A percentile compares a stretch with the other conserved stretches of the same genome.
phyloP scores from a whole-genome alignment of 768 basidiomycete genomes.

The Naganishia vaughanmartiniae region DNA sequence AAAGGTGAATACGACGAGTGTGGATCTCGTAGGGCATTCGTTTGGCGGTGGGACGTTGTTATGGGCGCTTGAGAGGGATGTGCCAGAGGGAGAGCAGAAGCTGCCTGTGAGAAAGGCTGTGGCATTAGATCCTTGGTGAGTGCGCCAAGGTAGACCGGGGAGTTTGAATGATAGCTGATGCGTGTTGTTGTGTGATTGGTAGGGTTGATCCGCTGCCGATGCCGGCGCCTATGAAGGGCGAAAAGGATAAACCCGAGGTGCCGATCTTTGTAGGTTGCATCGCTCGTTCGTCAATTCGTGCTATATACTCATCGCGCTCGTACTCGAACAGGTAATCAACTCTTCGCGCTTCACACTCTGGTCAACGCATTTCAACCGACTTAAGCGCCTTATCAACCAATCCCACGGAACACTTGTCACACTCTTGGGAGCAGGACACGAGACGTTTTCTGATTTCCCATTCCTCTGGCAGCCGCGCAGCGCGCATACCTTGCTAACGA shows the following conservation, averaged over 20 bases:
- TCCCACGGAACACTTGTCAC: slow-evolving; percentile 40
- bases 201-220: slow-evolving; percentile 29
- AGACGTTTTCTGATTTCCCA: slow-evolving; percentile 50
- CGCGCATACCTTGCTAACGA: slow-evolving; percentile 32
- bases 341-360: slow-evolving; percentile 76
- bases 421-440: slow-evolving; percentile 40
- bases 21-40: slow-evolving; percentile 59
- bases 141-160: slow-evolving; percentile 54
- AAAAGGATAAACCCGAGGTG: slow-evolving; percentile 37
- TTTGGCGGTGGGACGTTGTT: slow-evolving; percentile 62
- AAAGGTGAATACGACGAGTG: slow-evolving; percentile 48
- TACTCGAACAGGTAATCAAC: slow-evolving; percentile 62
- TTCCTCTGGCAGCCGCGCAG: slow-evolving; percentile 38
- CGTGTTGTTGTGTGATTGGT: background rate
- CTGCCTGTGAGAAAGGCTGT: slow-evolving; percentile 64
- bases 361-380: slow-evolving; percentile 67
- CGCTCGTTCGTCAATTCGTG: slow-evolving; percentile 36
- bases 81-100: slow-evolving; percentile 53
- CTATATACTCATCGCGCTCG: slow-evolving; percentile 47
- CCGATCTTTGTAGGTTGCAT: slow-evolving; percentile 34
- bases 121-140: slow-evolving; percentile 79
- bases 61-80: slow-evolving; percentile 36
- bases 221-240: slow-evolving; percentile 36
- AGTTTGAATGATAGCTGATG: slow-evolving; percentile 20
- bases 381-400: slow-evolving; percentile 58